These are phyloP conservation scores for Platanus orientalis DNA, from an alignment of 164 flowering plant genomes.

Conservation along the genomic window DNA sequence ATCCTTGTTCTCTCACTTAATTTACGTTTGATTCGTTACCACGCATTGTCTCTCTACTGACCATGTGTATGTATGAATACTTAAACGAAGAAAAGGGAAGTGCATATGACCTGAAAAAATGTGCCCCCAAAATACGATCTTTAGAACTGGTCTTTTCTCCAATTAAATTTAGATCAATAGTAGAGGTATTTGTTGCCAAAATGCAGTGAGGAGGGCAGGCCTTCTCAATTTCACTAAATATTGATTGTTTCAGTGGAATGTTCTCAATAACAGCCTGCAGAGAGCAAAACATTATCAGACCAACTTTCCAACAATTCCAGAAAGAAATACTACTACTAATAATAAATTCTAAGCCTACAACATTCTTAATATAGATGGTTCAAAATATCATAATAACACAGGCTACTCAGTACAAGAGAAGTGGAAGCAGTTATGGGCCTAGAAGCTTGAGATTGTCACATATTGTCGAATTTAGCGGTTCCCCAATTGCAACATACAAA, in stretches of 20 bases:
- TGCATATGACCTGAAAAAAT: conserved; percentile 79
- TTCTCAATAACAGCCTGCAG: conserved; percentile 90
- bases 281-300: conserved; percentile 2
- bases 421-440: not conserved
- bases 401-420: not conserved
- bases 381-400: not conserved
- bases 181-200: conserved; percentile 91
- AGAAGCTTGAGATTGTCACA: not conserved
- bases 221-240: conserved; percentile 85
- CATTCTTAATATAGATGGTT: not conserved
- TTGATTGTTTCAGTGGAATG: conserved; percentile 70
- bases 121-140: conserved; percentile 90
- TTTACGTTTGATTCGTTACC: not conserved
- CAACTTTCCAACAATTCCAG: not conserved
- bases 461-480: no score
- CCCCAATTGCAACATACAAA: no score
- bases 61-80: not conserved
- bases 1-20: not conserved
- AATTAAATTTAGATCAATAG: conserved; percentile 79
- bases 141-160: conserved; percentile 79
- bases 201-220: conserved; percentile 85
- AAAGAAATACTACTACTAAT: no score
- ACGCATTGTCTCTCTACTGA: not conserved
- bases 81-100: not conserved
- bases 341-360: not conserved